Base-by-base conservation (phyloP, 371 early-diverging fungal species). In the Mucor plumbeus region DNA sequence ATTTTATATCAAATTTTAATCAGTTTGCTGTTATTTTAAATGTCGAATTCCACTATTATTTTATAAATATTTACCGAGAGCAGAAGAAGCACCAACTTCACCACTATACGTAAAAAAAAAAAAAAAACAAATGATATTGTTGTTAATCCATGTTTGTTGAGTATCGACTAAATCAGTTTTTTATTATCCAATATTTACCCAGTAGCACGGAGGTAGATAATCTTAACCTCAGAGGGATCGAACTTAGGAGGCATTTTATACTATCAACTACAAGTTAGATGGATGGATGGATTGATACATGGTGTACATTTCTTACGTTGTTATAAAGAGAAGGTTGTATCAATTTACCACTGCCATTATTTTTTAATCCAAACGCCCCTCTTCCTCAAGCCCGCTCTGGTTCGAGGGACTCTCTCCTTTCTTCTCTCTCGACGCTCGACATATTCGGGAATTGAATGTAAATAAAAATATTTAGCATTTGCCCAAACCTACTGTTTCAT, bases 51-150 rank as follows among this genome's bases (percentile, higher is more conserved):
- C 1, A 0, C 38, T 38, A 38, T 38, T 38, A n/a, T 38, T 38
- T 7, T 38, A 38, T 38, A 38, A 38, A 26, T 33, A 55, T 34
- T 58, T 68, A 68, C 68, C 98, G 65, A 99, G 94, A 63, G 97
- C 95, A 71, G 96, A 94, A 76, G 98, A 95, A 84, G 99, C 97
- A 85, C 98, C 97, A 78, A 97, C 72, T 75, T 83, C 83, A 78
- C 83, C 83, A 79, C 81, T 72, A 41, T n/a, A 57, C 11, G 14
- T 6, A 57, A 17, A 15, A 44, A 44, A 38, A 38, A 38, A 38
- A 9, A n/a, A 5, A 44, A 17, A 8, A 26, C 3, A 17, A 8
- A 26, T 26, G 26, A 3, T 26, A 26, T 38, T 38, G 38, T 7
- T 38, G 38, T 38, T 38, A 38, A 38, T 9, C 38, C 38, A 38